Evolutionary conservation across 139 green algal genomes (phyloP).

Genomic region (Raphidocelis subcapitata): DNA sequence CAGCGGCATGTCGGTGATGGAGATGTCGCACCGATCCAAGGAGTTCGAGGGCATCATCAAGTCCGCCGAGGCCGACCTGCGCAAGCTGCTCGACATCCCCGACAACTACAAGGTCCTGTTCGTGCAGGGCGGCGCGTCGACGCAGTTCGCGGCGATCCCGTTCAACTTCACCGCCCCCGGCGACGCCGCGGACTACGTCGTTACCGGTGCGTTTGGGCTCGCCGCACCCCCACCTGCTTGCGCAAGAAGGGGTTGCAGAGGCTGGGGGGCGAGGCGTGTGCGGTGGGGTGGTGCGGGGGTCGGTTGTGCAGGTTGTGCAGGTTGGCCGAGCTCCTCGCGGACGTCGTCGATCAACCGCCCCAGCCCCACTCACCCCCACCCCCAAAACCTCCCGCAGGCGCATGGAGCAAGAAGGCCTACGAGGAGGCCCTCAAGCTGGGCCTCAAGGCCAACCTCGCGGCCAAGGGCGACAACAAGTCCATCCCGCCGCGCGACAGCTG

Average conservation of each 20-base stretch:
- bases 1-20: slow-evolving; percentile 94
- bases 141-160: slow-evolving; percentile 92
- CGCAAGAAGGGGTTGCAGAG: too few relatives aligned
- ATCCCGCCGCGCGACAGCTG: slow-evolving; percentile 74
- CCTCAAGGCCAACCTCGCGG: slow-evolving; percentile 65
- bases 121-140: slow-evolving; percentile 81
- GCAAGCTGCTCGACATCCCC: slow-evolving; percentile 88
- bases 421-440: slow-evolving; percentile 64
- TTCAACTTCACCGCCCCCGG: slow-evolving; percentile 82
- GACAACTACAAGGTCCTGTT: slow-evolving; percentile 92
- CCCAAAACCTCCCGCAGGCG: too few relatives aligned
- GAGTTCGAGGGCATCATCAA: slow-evolving; percentile 90
- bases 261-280: too few relatives aligned
- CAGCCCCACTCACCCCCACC: too few relatives aligned
- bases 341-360: too few relatives aligned
- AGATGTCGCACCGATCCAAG: slow-evolving; percentile 98
- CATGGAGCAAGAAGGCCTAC: slow-evolving; percentile 93
- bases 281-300: too few relatives aligned
- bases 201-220: slow-evolving; percentile 91
- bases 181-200: slow-evolving; percentile 89
- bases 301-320: too few relatives aligned
- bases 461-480: slow-evolving; percentile 88
- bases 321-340: too few relatives aligned
- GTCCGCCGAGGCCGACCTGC: slow-evolving; percentile 93
- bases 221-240: slow-evolving; percentile 35